Conservation (phyloP, 495 filamentous ascomycete species). For the Penicillium ucsense region DNA sequence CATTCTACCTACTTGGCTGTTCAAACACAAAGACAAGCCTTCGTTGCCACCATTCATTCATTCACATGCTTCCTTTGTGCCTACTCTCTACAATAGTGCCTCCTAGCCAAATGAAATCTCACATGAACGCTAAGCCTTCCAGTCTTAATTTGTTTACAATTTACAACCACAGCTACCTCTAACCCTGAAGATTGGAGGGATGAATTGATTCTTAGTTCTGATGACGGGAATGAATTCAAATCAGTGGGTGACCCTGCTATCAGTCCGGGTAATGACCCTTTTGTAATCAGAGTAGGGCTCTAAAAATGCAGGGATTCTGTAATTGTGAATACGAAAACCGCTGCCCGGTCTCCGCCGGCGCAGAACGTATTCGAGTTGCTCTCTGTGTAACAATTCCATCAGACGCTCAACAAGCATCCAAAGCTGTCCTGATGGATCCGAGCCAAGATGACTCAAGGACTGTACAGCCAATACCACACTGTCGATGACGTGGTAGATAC, state of each 20-base stretch:
- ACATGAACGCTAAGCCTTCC: too few relatives aligned
- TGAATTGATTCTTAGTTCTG: background rate
- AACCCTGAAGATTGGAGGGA: background rate
- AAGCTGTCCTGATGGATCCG: background rate
- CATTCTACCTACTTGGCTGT: too few relatives aligned
- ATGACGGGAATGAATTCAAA: background rate
- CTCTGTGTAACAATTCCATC: background rate
- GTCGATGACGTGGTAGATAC: background rate
- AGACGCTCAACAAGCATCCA: background rate
- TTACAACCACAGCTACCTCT: too few relatives aligned
- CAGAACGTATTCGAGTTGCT: background rate
- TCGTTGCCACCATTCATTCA: too few relatives aligned
- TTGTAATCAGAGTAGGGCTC: too few relatives aligned
- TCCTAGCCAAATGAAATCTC: too few relatives aligned
- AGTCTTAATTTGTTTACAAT: too few relatives aligned
- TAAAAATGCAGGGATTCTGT: background rate
- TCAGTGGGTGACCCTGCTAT: background rate
- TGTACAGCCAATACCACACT: background rate
- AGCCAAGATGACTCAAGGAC: background rate
- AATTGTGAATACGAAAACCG: background rate
- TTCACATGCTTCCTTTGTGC: too few relatives aligned
- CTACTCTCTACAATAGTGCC: too few relatives aligned
- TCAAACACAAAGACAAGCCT: too few relatives aligned
- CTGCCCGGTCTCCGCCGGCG: background rate
- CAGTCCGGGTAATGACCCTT: background rate